Evolutionary conservation across 306 rosid species (phyloP).

Genomic region (Quercus gilva): DNA sequence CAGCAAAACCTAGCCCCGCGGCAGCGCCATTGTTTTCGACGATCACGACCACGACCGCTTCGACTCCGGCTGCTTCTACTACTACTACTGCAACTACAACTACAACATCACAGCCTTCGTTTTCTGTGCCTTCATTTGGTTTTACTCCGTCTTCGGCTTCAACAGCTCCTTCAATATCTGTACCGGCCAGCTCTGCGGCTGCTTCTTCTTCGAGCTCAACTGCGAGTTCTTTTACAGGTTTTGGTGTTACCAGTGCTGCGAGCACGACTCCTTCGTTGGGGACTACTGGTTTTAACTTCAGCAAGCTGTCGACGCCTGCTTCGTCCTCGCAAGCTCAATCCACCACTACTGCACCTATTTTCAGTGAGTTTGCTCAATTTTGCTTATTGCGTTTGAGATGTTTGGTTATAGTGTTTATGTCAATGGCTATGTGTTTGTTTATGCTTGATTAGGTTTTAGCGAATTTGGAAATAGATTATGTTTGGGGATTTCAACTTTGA

Average conservation of each 20-base stretch:
- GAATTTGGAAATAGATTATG: not conserved
- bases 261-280: constrained; percentile 31
- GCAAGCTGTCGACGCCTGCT: constrained; percentile 23
- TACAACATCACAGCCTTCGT: constrained; percentile 30
- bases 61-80: constrained; percentile 27
- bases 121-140: constrained; percentile 26
- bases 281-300: constrained; percentile 17
- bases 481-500: not conserved
- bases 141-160: constrained; percentile 26
- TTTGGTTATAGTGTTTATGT: not conserved
- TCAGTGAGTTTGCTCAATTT: constrained; percentile 21
- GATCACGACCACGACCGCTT: constrained; percentile 33
- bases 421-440: not conserved
- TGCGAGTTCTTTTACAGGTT: constrained; percentile 22
- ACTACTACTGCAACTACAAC: not conserved
- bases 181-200: constrained; percentile 24
- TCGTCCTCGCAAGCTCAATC: constrained; percentile 39
- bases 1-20: constrained; percentile 21
- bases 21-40: too few relatives aligned
- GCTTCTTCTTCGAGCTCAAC: not conserved
- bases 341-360: constrained; percentile 21
- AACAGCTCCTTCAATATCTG: constrained; percentile 8
- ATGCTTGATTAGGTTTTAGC: not conserved
- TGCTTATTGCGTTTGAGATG: not conserved
- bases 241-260: constrained; percentile 11